Percentiles rank a stretch among this genome's conserved stretches.
These are phyloP conservation scores for Alternaria triticina DNA, from an alignment of 2,329 filamentous ascomycete genomes.

Conservation along the genomic window DNA sequence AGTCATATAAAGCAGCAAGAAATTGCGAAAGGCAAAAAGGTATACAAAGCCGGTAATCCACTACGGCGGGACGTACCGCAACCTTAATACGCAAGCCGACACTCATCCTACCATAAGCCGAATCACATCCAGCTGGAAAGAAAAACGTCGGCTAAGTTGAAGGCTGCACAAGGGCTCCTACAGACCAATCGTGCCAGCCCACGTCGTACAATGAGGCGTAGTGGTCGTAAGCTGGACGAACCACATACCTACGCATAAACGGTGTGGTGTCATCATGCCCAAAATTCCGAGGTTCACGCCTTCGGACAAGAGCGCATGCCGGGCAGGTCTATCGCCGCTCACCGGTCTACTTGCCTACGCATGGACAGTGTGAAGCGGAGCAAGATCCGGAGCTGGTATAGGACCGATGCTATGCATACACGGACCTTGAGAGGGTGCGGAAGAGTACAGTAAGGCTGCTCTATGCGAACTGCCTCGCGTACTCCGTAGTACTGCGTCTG, in stretches of 20 bases:
- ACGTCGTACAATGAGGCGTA: constrained; percentile 4
- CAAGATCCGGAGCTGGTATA: constrained; percentile 3
- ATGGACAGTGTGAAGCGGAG: background rate
- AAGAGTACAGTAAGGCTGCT: background rate
- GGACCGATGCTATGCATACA: constrained; percentile 1
- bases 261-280: constrained; percentile 3
- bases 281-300: background rate
- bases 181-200: constrained; percentile 7
- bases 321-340: background rate
- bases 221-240: constrained; percentile 2
- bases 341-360: background rate
- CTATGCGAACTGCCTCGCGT: constrained; percentile 8
- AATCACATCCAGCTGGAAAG: background rate
- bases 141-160: background rate
- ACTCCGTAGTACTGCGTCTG: background rate
- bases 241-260: background rate
- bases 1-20: background rate
- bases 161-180: background rate
- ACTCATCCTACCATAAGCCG: background rate
- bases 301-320: constrained; percentile 15
- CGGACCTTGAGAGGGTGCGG: background rate
- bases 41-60: constrained; percentile 1
- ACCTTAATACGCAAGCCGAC: constrained; percentile 1
- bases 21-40: background rate
- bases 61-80: constrained; percentile 5